These are phyloP conservation scores for Trichoderma erinaceum DNA, from an alignment of 495 filamentous ascomycete species.

Conservation along the genomic window DNA sequence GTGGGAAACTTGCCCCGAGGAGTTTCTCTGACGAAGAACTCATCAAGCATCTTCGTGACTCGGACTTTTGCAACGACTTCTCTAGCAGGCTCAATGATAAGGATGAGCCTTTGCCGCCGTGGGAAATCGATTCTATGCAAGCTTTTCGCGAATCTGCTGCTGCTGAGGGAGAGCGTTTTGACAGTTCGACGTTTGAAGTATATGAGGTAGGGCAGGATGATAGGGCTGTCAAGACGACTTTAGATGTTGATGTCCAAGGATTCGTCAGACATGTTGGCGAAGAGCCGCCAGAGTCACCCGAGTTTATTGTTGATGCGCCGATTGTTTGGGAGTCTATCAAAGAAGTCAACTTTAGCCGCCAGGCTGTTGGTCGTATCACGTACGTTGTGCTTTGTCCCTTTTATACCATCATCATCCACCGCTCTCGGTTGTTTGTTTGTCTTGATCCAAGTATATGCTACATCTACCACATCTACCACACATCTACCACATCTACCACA, in stretches of 20 bases:
- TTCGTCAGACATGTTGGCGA: slow-evolving; percentile 25
- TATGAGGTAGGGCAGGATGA: slow-evolving; percentile 45
- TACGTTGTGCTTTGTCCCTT: slow-evolving; percentile 18
- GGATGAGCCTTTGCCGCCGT: background rate
- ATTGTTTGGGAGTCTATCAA: slow-evolving; percentile 39
- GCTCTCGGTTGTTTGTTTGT: background rate
- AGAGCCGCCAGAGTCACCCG: slow-evolving; percentile 14
- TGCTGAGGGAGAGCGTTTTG: slow-evolving; percentile 30
- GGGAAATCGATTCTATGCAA: slow-evolving; percentile 12
- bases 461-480: background rate
- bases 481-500: background rate
- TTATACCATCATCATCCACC: background rate
- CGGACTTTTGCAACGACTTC: background rate
- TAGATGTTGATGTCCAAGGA: background rate
- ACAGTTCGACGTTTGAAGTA: slow-evolving; percentile 42
- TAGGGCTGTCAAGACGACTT: slow-evolving; percentile 18
- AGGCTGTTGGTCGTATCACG: slow-evolving; percentile 48
- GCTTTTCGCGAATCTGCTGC: slow-evolving; percentile 13
- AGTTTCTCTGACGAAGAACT: slow-evolving; percentile 13
- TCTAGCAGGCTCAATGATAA: background rate
- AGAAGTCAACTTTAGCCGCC: slow-evolving; percentile 24
- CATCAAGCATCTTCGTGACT: background rate
- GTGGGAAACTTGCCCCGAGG: background rate
- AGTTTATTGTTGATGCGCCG: slow-evolving; percentile 26
- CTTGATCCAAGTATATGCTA: background rate